Evolutionary conservation across 1,284 basidiomycete genomes (phyloP).

Genomic region (Quambalaria eucalypti): DNA sequence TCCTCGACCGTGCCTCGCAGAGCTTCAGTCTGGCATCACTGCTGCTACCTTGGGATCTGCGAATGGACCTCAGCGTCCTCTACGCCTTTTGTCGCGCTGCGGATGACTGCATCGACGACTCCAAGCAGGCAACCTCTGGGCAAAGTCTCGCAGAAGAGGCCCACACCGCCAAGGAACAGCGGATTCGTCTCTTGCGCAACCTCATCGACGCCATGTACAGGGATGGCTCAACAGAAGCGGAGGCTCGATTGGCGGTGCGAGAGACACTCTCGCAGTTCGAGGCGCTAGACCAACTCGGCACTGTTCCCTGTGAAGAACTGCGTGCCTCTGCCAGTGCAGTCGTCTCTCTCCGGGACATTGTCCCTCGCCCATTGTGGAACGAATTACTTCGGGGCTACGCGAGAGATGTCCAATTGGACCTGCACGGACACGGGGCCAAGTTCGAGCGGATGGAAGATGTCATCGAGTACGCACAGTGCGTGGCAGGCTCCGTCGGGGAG

Average conservation of each 20-base stretch:
- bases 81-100: constrained; percentile 36
- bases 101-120: constrained; percentile 34
- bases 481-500: constrained; percentile 34
- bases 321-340: constrained; percentile 22
- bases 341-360: constrained; percentile 20
- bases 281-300: background rate
- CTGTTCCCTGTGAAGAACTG: constrained; percentile 10
- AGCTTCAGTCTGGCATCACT: constrained; percentile 30
- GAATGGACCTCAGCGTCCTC: constrained; percentile 29
- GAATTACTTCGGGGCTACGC: constrained; percentile 34
- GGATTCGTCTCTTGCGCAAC: constrained; percentile 12
- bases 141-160: too few species aligned
- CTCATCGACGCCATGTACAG: constrained; percentile 19
- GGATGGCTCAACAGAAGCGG: background rate
- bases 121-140: too few species aligned
- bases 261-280: background rate
- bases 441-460: constrained; percentile 18
- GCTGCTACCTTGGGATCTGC: constrained; percentile 37
- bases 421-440: constrained; percentile 1
- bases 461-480: constrained; percentile 35
- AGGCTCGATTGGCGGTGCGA: background rate
- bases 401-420: constrained; percentile 19
- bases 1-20: constrained; percentile 22
- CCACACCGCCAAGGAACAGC: background rate
- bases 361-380: constrained; percentile 26